Evolutionary conservation across 2,329 filamentous ascomycete species (phyloP).

Genomic region (Pezicula carpinea): DNA sequence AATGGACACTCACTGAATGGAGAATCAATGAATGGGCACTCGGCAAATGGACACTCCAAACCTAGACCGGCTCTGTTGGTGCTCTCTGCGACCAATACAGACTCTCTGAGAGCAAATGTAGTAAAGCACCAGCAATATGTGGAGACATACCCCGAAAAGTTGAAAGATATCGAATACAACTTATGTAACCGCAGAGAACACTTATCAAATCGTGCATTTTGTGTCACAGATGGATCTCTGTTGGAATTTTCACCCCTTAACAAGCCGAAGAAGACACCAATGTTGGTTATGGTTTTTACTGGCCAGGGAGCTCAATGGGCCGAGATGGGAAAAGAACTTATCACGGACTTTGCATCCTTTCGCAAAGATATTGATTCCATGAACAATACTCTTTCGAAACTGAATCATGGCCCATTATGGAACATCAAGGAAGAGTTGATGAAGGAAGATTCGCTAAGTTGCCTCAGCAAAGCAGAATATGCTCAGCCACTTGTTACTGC

Average conservation of each 20-base stretch:
- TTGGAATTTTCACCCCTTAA: background rate
- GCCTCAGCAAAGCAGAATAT: constrained; percentile 1
- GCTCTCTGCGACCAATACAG: background rate
- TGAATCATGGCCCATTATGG: background rate
- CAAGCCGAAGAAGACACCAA: background rate
- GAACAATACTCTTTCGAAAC: background rate
- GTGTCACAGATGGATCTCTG: background rate
- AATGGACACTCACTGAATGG: constrained; percentile 20
- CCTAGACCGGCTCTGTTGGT: background rate
- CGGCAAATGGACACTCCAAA: background rate
- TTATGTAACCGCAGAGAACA: background rate
- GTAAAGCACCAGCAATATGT: background rate
- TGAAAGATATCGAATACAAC: background rate
- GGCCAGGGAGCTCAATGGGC: constrained; percentile 12
- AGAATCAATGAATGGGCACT: constrained; percentile 16
- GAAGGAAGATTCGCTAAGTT: constrained; percentile 19
- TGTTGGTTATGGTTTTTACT: constrained; percentile 5
- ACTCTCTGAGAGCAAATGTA: background rate
- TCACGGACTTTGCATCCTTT: constrained; percentile 7
- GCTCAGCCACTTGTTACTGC: constrained; percentile 38
- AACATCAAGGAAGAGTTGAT: constrained; percentile 28
- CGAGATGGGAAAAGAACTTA: constrained; percentile 3
- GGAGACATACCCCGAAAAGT: constrained; percentile 7
- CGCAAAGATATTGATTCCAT: background rate
- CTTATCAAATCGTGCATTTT: background rate